Evolutionary conservation across 2,329 filamentous ascomycete genomes (phyloP).

Genomic region (Ophiostoma ulmi): DNA sequence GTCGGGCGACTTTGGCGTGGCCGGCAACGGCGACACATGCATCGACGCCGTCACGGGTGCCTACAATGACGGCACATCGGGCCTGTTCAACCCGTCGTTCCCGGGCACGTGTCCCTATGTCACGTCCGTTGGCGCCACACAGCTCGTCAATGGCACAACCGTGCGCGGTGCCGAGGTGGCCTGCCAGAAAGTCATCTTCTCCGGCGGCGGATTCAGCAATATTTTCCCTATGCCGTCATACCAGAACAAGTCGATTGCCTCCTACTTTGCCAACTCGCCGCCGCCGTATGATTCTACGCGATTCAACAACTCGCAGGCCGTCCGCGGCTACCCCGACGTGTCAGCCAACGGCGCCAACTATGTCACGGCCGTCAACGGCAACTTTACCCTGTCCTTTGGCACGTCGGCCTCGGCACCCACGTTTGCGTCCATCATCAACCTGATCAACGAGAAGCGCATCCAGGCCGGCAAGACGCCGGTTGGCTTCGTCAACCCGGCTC

Average conservation of each 20-base stretch:
- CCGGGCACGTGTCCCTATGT: conserved; percentile 42
- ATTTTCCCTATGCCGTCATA: conserved; percentile 42
- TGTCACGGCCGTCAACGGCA: conserved; percentile 31
- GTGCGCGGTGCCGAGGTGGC: conserved; percentile 39
- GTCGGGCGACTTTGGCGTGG: conserved; percentile 47
- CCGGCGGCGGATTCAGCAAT: conserved; percentile 43
- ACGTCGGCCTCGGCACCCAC: conserved; percentile 54
- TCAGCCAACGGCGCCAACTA: conserved; percentile 32
- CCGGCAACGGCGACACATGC: conserved; percentile 39
- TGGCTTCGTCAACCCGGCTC: conserved; percentile 35
- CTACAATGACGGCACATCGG: conserved; percentile 29
- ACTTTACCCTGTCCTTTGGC: conserved; percentile 41
- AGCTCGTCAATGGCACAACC: conserved; percentile 33
- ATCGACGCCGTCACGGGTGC: conserved; percentile 38
- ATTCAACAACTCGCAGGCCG: conserved; percentile 21
- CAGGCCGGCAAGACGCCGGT: conserved; percentile 41
- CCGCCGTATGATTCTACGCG: conserved; percentile 13
- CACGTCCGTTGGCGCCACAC: conserved; percentile 40
- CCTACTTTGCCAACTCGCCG: conserved; percentile 36
- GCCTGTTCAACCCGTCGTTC: conserved; percentile 28
- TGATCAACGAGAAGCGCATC: conserved; percentile 59
- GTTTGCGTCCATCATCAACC: conserved; percentile 53
- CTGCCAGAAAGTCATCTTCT: neutral
- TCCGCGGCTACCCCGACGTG: conserved; percentile 32
- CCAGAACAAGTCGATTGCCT: conserved; percentile 38